A percentile compares a stretch with the other conserved stretches of the same genome.
Evolutionary conservation across 257 asterid genomes (phyloP).

Genomic region (Solanum lycopersicoides): DNA sequence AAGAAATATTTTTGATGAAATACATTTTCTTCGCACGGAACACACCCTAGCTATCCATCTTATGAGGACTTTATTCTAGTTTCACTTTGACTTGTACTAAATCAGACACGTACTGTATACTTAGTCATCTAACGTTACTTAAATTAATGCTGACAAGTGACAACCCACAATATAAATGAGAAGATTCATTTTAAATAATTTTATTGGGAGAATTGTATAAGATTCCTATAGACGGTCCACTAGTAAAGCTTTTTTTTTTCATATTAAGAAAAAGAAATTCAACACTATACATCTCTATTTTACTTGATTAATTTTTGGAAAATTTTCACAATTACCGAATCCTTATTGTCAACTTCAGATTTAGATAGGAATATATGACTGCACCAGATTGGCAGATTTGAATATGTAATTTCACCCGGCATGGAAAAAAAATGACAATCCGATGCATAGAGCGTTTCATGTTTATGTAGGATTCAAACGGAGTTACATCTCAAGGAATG

Average conservation of each 20-base stretch:
- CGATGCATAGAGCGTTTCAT: background rate
- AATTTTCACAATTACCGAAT: background rate
- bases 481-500: accelerated
- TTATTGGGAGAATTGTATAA: background rate
- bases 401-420: background rate
- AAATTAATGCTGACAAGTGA: background rate
- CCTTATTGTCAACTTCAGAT: background rate
- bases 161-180: background rate
- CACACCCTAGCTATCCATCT: background rate
- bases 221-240: background rate
- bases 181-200: background rate
- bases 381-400: background rate
- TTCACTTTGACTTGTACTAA: background rate
- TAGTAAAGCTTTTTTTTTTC: background rate
- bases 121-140: background rate
- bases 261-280: background rate
- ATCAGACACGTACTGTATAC: background rate
- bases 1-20: too few relatives aligned
- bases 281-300: background rate
- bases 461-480: accelerated
- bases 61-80: background rate
- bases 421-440: too few relatives aligned
- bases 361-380: background rate
- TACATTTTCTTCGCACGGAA: background rate
- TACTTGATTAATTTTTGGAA: background rate